A percentile compares a stretch with the other conserved stretches of the same genome.
phyloP scores from a whole-genome alignment of 1,284 basidiomycete genomes.

The Singerocomus inundabilis region DNA sequence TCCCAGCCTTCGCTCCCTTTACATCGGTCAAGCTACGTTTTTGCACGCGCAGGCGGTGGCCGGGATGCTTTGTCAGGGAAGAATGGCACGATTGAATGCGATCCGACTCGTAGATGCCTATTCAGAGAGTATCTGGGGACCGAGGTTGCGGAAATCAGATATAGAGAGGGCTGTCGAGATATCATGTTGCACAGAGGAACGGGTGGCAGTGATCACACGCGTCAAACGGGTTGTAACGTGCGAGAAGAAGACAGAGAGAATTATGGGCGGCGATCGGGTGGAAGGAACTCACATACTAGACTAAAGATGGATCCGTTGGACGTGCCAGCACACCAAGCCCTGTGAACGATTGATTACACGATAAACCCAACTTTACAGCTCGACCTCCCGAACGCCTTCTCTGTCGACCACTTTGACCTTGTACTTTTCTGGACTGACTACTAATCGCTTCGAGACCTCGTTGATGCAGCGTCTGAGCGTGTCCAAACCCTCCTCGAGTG shows the following conservation, averaged over 20 bases:
- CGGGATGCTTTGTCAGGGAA: conserved; percentile 34
- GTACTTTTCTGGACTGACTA: conserved; percentile 80
- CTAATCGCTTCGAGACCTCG: conserved; percentile 84
- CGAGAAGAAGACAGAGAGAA: conserved; percentile 51
- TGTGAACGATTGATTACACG: conserved; percentile 9
- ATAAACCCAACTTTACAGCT: conserved; percentile 44
- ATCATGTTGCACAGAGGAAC: conserved; percentile 7
- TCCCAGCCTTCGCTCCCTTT: conserved; percentile 41
- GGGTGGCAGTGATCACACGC: conserved; percentile 27
- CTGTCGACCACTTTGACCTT: conserved; percentile 91
- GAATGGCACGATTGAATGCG: conserved; percentile 31
- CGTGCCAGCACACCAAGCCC: not conserved
- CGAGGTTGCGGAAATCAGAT: conserved; percentile 41
- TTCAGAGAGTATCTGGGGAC: conserved; percentile 56
- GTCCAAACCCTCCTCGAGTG: conserved; percentile 82
- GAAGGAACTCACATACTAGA: conserved; percentile 35
- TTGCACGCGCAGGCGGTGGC: conserved; percentile 42
- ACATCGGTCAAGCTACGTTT: conserved; percentile 50
- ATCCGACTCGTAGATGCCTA: conserved; percentile 55
- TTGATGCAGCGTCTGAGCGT: conserved; percentile 84
- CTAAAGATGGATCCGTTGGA: conserved; percentile 3
- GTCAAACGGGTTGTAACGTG: conserved; percentile 45
- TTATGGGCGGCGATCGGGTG: conserved; percentile 54
- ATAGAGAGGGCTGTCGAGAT: conserved; percentile 34
- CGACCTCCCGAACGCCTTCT: conserved; percentile 80